A percentile compares a stretch with the other conserved stretches of the same genome.
phyloP scores from a whole-genome alignment of 2,329 filamentous ascomycete genomes.

The Fusarium anthophilum region DNA sequence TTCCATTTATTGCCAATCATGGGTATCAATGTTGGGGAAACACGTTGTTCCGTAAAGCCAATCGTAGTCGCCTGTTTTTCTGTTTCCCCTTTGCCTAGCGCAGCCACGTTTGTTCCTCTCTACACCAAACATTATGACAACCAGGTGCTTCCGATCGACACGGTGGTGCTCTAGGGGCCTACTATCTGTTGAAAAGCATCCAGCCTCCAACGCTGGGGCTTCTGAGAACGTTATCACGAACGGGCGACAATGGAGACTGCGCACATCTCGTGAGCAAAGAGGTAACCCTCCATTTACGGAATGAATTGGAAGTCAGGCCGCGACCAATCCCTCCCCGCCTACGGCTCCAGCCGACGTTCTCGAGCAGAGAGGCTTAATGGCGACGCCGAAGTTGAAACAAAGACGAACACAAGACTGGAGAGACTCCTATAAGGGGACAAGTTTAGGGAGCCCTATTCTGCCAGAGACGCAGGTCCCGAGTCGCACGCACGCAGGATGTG shows the following conservation, averaged over 20 bases:
- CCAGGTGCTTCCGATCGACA: conserved; percentile 12
- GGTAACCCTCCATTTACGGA: conserved; percentile 1
- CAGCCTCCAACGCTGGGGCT: conserved; percentile 20
- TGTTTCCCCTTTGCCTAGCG: conserved; percentile 8
- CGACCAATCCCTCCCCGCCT: conserved; percentile 1
- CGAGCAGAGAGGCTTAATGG: conserved; percentile 27
- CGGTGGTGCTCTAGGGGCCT: conserved; percentile 7
- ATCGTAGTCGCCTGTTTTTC: neutral
- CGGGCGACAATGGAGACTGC: conserved; percentile 6
- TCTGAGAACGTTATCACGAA: conserved; percentile 10
- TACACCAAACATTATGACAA: conserved; percentile 9
- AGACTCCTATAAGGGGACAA: neutral
- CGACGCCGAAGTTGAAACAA: conserved; percentile 17
- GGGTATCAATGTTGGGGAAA: neutral
- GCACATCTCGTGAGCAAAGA: neutral
- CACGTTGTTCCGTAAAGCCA: conserved; percentile 18
- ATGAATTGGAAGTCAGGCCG: neutral
- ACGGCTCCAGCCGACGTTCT: conserved; percentile 20
- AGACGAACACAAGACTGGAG: neutral
- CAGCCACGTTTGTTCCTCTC: conserved; percentile 17
- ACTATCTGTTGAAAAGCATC: conserved; percentile 16
- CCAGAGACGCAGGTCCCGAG: conserved; percentile 20
- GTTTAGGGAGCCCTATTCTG: conserved; percentile 2
- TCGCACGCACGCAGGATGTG: conserved; percentile 11
- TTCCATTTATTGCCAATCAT: neutral